Evolutionary conservation across 768 basidiomycete genomes (phyloP).

Genomic region (Austroboletus eburneus): DNA sequence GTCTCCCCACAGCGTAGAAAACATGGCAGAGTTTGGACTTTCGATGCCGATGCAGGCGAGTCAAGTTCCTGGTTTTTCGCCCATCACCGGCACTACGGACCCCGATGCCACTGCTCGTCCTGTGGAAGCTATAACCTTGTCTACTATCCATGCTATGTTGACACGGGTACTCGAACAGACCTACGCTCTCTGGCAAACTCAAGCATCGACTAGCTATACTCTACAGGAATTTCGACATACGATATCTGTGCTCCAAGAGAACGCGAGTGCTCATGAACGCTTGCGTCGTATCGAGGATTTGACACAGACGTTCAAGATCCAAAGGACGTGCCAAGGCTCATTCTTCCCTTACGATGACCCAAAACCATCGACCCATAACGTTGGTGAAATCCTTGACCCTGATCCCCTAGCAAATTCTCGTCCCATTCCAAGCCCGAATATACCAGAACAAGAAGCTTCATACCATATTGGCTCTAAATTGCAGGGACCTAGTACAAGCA

Average conservation of each 20-base stretch:
- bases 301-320: slow-evolving; percentile 3
- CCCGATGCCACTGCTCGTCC: slow-evolving; percentile 21
- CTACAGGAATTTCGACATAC: slow-evolving; percentile 54
- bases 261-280: slow-evolving; percentile 34
- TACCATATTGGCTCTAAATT: not conserved
- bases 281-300: slow-evolving; percentile 14
- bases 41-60: no score
- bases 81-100: no score
- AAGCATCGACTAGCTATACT: slow-evolving; percentile 51
- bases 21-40: no score
- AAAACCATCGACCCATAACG: not conserved
- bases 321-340: not conserved
- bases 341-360: not conserved
- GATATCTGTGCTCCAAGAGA: slow-evolving; percentile 35
- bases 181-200: slow-evolving; percentile 55
- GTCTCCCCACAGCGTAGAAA: no score
- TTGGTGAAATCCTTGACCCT: not conserved
- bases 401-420: not conserved
- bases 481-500: not conserved
- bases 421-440: not conserved
- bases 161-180: slow-evolving; percentile 53
- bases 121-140: slow-evolving; percentile 29
- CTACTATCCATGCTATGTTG: slow-evolving; percentile 49
- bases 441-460: not conserved
- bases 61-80: no score